Conservation (phyloP, 2,329 filamentous ascomycete species). For the Aspergillus alliaceus region DNA sequence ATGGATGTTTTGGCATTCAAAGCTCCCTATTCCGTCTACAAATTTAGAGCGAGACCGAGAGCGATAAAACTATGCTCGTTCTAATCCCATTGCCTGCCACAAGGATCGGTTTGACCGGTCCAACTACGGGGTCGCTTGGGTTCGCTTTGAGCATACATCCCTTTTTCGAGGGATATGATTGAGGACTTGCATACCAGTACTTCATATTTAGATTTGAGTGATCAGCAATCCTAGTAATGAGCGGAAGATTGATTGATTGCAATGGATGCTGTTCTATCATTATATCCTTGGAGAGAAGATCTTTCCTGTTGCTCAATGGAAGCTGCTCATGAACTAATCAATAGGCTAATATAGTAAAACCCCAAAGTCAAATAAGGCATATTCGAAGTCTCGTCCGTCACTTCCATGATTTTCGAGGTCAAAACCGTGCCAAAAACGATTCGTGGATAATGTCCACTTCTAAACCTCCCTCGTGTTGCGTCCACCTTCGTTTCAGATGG, state of each 20-base stretch:
- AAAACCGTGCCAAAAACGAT: constrained; percentile 45
- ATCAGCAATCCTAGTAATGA: not conserved
- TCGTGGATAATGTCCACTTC: constrained; percentile 25
- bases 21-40: constrained; percentile 36
- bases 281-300: constrained; percentile 11
- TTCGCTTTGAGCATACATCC: constrained; percentile 49
- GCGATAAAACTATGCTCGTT: constrained; percentile 38
- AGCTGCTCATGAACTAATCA: constrained; percentile 4
- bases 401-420: constrained; percentile 46
- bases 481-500: constrained; percentile 34
- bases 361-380: constrained; percentile 27
- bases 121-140: constrained; percentile 34
- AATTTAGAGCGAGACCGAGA: constrained; percentile 46
- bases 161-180: constrained; percentile 1
- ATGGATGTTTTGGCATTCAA: constrained; percentile 24
- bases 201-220: not conserved
- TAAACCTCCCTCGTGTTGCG: constrained; percentile 45
- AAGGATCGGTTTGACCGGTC: constrained; percentile 16
- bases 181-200: not conserved
- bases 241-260: too few relatives aligned
- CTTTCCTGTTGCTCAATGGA: constrained; percentile 1
- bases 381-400: constrained; percentile 48
- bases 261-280: not conserved
- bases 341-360: not conserved
- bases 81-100: constrained; percentile 42